Evolutionary conservation across 805 yeast species (phyloP).

Genomic region (Debaryomyces castellii): DNA sequence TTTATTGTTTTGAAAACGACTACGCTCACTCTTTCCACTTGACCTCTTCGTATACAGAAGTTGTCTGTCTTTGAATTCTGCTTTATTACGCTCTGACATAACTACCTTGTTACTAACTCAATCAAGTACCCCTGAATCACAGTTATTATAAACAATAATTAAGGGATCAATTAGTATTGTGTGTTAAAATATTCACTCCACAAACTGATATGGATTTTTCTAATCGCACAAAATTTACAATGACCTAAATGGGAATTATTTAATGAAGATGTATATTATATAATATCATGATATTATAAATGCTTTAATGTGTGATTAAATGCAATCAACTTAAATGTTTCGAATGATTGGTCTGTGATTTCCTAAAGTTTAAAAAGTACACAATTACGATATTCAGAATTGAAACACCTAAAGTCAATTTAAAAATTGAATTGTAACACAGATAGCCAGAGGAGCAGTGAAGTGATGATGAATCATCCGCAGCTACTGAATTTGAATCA

Average conservation of each 20-base stretch:
- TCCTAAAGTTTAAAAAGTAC: slow-evolving; percentile 13
- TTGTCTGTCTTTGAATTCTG: background rate
- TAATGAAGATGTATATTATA: background rate
- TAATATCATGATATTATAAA: background rate
- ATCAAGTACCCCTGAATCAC: too few species aligned
- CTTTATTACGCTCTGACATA: background rate
- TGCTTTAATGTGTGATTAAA: background rate
- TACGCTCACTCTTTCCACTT: background rate
- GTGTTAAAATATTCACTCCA: background rate
- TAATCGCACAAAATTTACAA: background rate
- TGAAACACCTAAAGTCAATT: slow-evolving; percentile 34
- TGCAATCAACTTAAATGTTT: background rate
- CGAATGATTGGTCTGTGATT: background rate
- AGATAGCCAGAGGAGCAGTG: slow-evolving; percentile 31
- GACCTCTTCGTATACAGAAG: background rate
- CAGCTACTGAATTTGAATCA: slow-evolving; percentile 42
- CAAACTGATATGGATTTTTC: background rate
- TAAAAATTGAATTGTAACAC: slow-evolving; percentile 49
- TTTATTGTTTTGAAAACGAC: too few species aligned
- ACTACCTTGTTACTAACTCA: background rate
- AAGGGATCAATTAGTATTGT: too few species aligned
- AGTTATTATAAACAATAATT: too few species aligned
- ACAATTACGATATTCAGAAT: slow-evolving; percentile 22
- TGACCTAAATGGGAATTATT: background rate
- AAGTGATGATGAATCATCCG: slow-evolving; percentile 9